A percentile compares a stretch with the other conserved stretches of the same genome.
These are phyloP conservation scores for Pleurotus cornucopiae DNA, from an alignment of 768 basidiomycete genomes.

Conservation along the genomic window DNA sequence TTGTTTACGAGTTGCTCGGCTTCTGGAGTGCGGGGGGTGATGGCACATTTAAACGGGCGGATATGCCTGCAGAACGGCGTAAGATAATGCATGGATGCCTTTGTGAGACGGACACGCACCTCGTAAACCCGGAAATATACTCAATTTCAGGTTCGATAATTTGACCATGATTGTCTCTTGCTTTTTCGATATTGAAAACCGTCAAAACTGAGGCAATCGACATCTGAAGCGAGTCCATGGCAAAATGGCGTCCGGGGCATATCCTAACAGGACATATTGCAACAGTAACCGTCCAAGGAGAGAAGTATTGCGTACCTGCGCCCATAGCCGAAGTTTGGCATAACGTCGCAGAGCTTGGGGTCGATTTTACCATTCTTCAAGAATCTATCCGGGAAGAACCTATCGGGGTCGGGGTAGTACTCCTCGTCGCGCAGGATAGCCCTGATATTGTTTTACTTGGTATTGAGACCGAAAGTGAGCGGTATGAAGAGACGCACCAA, in stretches of 20 bases:
- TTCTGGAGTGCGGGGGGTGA: no score
- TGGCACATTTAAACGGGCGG: no score
- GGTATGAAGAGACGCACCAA: slow-evolving; percentile 10
- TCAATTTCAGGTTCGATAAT: background rate
- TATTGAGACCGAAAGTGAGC: background rate
- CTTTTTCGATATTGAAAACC: background rate
- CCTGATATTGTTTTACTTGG: slow-evolving; percentile 11
- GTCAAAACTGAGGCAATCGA: background rate
- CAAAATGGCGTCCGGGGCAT: background rate
- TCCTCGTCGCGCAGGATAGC: slow-evolving; percentile 24
- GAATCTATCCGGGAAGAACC: slow-evolving; percentile 24
- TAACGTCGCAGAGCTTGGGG: slow-evolving; percentile 14
- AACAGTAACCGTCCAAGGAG: no score
- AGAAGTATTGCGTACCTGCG: slow-evolving; percentile 17
- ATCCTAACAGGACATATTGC: background rate
- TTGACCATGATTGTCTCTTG: background rate
- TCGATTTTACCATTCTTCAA: slow-evolving; percentile 18
- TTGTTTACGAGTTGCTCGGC: no score
- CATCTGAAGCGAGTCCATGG: background rate
- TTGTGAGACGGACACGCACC: background rate
- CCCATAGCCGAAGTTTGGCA: slow-evolving; percentile 28
- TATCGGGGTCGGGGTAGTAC: slow-evolving; percentile 21
- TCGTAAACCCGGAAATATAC: background rate
- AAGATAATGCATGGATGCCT: no score
- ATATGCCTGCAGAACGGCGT: no score